A percentile compares a stretch with the other conserved stretches of the same genome.
Evolutionary conservation across 1,139 yeast species (phyloP).

Genomic region (Zygoascus hellenicus): DNA sequence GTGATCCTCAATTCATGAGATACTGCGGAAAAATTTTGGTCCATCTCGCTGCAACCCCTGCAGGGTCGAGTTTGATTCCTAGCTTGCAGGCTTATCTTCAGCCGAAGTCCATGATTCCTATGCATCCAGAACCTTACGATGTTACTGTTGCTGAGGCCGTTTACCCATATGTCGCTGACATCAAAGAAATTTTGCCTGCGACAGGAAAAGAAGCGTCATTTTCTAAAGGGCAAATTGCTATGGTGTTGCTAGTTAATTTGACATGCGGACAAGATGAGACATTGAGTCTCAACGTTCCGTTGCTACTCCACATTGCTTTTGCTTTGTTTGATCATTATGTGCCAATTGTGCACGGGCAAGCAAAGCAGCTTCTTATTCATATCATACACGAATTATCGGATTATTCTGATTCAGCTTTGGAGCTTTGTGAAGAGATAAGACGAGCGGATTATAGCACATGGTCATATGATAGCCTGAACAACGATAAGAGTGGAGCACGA

Average conservation of each 20-base stretch:
- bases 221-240: slow-evolving; percentile 81
- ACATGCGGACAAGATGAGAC: slow-evolving; percentile 43
- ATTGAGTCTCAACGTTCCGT: slow-evolving; percentile 46
- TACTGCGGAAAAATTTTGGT: slow-evolving; percentile 76
- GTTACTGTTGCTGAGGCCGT: slow-evolving; percentile 28
- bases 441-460: slow-evolving; percentile 40
- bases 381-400: slow-evolving; percentile 59
- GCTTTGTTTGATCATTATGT: slow-evolving; percentile 84
- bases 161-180: slow-evolving; percentile 74
- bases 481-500: slow-evolving; percentile 73
- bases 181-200: slow-evolving; percentile 51
- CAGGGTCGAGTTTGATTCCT: slow-evolving; percentile 54
- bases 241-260: slow-evolving; percentile 77
- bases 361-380: slow-evolving; percentile 68
- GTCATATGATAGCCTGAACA: slow-evolving; percentile 81
- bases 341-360: slow-evolving; percentile 76
- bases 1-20: slow-evolving; percentile 71
- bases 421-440: slow-evolving; percentile 16
- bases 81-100: slow-evolving; percentile 62
- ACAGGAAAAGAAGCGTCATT: slow-evolving; percentile 71
- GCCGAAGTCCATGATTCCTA: slow-evolving; percentile 86
- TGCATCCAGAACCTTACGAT: slow-evolving; percentile 37
- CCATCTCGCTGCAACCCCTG: slow-evolving; percentile 57
- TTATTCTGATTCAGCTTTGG: slow-evolving; percentile 44
- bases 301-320: slow-evolving; percentile 76